phyloP scores from a whole-genome alignment of 225 moss, liverwort and hornwort species.

The Sphagnum tenellum region DNA sequence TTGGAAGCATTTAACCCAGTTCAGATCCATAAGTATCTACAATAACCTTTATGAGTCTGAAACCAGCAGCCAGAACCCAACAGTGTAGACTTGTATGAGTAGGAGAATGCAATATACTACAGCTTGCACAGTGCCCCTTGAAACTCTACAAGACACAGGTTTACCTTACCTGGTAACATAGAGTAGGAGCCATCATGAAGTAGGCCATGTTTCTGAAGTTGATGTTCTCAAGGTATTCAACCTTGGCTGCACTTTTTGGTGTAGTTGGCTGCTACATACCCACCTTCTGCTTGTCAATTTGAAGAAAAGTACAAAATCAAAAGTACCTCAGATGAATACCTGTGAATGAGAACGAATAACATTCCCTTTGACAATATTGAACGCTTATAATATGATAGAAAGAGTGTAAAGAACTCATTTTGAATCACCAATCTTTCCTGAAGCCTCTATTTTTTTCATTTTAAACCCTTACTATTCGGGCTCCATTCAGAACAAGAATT shows the following conservation, averaged over 20 bases:
- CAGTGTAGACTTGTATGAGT: too few relatives aligned
- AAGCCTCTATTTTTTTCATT: too few relatives aligned
- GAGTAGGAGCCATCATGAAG: conserved; percentile 87
- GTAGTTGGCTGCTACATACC: conserved; percentile 37
- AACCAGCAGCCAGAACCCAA: too few relatives aligned
- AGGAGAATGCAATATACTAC: not conserved
- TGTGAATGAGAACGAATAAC: too few relatives aligned
- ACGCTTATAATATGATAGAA: not conserved
- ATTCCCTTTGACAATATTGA: too few relatives aligned
- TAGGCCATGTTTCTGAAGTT: conserved; percentile 57
- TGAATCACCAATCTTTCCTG: too few relatives aligned
- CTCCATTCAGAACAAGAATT: not conserved
- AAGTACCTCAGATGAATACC: not conserved
- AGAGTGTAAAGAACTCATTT: too few relatives aligned
- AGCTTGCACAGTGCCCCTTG: too few relatives aligned
- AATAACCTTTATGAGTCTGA: not conserved
- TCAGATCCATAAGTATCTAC: not conserved
- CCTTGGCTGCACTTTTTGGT: conserved; percentile 22
- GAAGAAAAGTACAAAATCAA: not conserved
- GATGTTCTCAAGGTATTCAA: conserved; percentile 75
- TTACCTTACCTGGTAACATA: conserved; percentile 76
- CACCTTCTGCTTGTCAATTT: not conserved
- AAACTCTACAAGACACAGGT: not conserved
- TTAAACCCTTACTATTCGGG: too few relatives aligned
- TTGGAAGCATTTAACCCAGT: too few relatives aligned